Conservation (phyloP, 1,284 basidiomycete genomes). For the Naganishia liquefaciens region DNA sequence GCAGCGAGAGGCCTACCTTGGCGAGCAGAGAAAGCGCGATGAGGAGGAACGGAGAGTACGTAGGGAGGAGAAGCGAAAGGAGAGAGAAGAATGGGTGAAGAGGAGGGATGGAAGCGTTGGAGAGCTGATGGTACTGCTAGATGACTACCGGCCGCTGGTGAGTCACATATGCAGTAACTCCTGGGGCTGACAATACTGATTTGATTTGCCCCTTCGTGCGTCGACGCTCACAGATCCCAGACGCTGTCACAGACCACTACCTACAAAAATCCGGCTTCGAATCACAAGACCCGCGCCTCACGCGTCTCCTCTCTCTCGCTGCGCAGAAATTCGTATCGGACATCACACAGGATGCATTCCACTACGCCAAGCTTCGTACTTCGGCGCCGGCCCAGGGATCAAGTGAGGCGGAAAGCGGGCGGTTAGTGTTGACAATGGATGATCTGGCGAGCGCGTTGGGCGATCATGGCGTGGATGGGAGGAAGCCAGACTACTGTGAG, state of each 20-base stretch:
- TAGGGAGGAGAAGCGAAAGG: constrained; percentile 31
- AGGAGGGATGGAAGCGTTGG: constrained; percentile 85
- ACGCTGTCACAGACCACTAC: constrained; percentile 97
- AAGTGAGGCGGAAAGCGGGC: constrained; percentile 56
- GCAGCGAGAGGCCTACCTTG: not conserved
- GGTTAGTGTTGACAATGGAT: constrained; percentile 98
- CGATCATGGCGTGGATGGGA: constrained; percentile 94
- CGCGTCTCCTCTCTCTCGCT: constrained; percentile 88
- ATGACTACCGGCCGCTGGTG: constrained; percentile 94
- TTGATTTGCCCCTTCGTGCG: constrained; percentile 5
- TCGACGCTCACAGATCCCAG: constrained; percentile 73
- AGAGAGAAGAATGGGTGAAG: constrained; percentile 58
- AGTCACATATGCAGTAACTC: constrained; percentile 41
- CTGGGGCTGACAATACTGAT: not conserved
- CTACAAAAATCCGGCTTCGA: constrained; percentile 95
- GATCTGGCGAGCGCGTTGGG: constrained; percentile 86
- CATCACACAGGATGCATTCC: constrained; percentile 94
- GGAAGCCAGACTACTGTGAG: constrained; percentile 74
- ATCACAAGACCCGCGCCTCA: constrained; percentile 75
- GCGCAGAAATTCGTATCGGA: constrained; percentile 98
- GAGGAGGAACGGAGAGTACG: constrained; percentile 11
- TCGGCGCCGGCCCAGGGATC: constrained; percentile 55
- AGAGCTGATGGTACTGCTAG: constrained; percentile 92
- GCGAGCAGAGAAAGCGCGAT: constrained; percentile 13
- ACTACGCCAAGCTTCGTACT: constrained; percentile 90